Evolutionary conservation across 331 rosid species (phyloP), one percentile per base, ranked within the genome.

Genomic region (Erythrophleum ivorense): DNA sequence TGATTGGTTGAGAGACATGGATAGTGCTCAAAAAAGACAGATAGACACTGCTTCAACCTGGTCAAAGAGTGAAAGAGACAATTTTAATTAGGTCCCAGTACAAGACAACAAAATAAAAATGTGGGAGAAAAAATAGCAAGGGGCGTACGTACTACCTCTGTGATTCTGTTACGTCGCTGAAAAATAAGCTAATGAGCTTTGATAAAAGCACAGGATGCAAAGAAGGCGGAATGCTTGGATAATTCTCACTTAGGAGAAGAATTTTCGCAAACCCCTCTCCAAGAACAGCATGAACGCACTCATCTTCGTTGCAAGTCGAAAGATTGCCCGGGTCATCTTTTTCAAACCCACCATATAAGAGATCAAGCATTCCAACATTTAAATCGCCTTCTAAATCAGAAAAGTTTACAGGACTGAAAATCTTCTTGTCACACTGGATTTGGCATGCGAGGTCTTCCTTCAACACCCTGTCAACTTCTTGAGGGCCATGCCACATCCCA

Each of bases 191-290:
- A 68, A 95, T 78, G 84, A 95, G 94, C 87, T 91, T 92, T 38
- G 90, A 84, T 84, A 95, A 79, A 77, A 93, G 79, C 82, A 92
- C 82, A 46, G 94, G 92, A 82, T 91, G 91, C 84, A 93, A 86
- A 82, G 93, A 85, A 82, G 87, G 54, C 2, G 94, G 88, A 75
- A 95, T 76, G 88, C 90, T 84, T 59, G 92, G 91, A 82, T 88
- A 93, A 59, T 86, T 87, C 82, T 85, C 94, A 84, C 98, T 89
- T 63, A 93, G 79, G 62, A 95, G 98, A 90, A 95, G 98, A 87
- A 95, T 80, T 91, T 95, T 95, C 0, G 97, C 94, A 88, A 93
- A 93, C n/a, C 99, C 99, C 84, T 95, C 99, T 65, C 93, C 97
- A n/a, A 92, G 92, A 81, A 88, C 85, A 62, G 89, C 90, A 83